Conservation (phyloP, 768 basidiomycete genomes). For the Cyathus striatus region DNA sequence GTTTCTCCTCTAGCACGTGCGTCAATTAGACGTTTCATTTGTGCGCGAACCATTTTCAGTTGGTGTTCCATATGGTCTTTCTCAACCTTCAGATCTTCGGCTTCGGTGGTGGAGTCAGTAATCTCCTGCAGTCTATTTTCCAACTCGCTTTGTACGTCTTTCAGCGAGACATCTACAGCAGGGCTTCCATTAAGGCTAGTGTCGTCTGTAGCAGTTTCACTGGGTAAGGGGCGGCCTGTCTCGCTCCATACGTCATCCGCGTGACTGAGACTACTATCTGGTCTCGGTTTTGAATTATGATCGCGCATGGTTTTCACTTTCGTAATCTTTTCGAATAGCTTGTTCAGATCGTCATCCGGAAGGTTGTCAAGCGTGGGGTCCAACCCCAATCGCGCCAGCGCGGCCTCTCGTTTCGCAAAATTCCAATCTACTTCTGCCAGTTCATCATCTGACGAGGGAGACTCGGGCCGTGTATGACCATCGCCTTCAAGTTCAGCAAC, state of each 20-base stretch:
- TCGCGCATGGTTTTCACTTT: slow-evolving; percentile 87
- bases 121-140: slow-evolving; percentile 69
- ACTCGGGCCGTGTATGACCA: slow-evolving; percentile 70
- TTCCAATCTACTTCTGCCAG: slow-evolving; percentile 87
- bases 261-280: slow-evolving; percentile 85
- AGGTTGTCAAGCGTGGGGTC: slow-evolving; percentile 90
- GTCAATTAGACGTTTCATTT: slow-evolving; percentile 79
- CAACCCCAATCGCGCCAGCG: slow-evolving; percentile 77
- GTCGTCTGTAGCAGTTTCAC: slow-evolving; percentile 80
- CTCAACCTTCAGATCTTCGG: slow-evolving; percentile 84
- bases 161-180: slow-evolving; percentile 59
- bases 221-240: slow-evolving; percentile 71
- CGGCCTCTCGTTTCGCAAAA: slow-evolving; percentile 94
- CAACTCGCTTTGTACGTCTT: slow-evolving; percentile 70
- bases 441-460: slow-evolving; percentile 67
- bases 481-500: slow-evolving; percentile 62
- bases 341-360: slow-evolving; percentile 92
- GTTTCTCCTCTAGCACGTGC: slow-evolving; percentile 74
- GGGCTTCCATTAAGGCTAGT: slow-evolving; percentile 73
- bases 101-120: slow-evolving; percentile 48
- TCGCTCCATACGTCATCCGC: slow-evolving; percentile 90
- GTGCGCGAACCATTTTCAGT: slow-evolving; percentile 69
- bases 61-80: slow-evolving; percentile 94
- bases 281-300: slow-evolving; percentile 73
- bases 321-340: slow-evolving; percentile 90